Evolutionary conservation across 768 basidiomycete genomes (phyloP), one percentile per base, ranked within the genome.

Genomic region (Amanita thiersii): DNA sequence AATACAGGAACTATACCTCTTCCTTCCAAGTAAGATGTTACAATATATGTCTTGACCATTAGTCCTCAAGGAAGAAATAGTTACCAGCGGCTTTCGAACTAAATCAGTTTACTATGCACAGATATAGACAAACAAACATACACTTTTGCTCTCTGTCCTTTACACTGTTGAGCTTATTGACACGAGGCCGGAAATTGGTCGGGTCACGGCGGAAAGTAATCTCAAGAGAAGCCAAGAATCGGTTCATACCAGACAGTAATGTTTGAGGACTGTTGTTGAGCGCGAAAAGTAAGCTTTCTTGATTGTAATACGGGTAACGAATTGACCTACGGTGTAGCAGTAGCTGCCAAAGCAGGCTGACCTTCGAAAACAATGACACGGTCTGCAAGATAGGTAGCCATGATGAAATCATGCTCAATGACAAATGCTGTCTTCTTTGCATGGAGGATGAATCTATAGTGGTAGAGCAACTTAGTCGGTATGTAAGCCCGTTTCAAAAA

Each of bases 321-420:
- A 45, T n/a, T 29, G 12, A 72, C 85, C 55, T 59, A 94, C 88
- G 84, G 88, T 18, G 87, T 86, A 14, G 96, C 96, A 29, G 82
- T 93, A 12, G 96, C 93, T 38, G 82, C 40, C 37, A 92, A 62
- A 30, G 92, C 93, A 4, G 96, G 94, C 52, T 79, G 62, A 28
- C 88, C 88, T 58, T 86, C 82, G 52, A 90, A 93, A 9, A 93
- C 90, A 46, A 94, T 91, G 53, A 96, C 91, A 34, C 94, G 86
- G 59, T 99, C 96, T 30, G 96, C 94, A 43, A 99, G 86, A 63
- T 99, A 98, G 2, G 94, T 97, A 3, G 94, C 93, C 94, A 97
- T 97, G 69, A 98, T 96, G 63, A 99, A 97, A 70, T 98, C 94
- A 79, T 99, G 96, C 74, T 99, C 96, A 56, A 99, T 97, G 53